phyloP scores from a whole-genome alignment of 2,329 filamentous ascomycete genomes.

The Fusarium tjaetaba region DNA sequence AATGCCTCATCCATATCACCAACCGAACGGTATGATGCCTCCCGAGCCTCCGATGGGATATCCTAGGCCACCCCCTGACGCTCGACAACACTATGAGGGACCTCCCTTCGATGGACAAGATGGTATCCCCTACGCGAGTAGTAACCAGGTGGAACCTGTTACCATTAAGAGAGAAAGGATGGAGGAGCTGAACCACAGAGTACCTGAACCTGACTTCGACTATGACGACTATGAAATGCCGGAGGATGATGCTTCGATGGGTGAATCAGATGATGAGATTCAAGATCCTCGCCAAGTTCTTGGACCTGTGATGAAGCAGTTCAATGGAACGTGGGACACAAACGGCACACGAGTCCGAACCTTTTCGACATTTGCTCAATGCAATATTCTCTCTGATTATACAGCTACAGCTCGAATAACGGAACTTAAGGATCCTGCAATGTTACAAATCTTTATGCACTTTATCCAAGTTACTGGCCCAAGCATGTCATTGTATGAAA shows the following conservation, averaged over 20 bases:
- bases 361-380: slow-evolving; percentile 60
- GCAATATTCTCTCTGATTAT: slow-evolving; percentile 70
- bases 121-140: slow-evolving; percentile 6
- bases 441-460: slow-evolving; percentile 86
- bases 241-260: slow-evolving; percentile 71
- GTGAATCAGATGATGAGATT: slow-evolving; percentile 68
- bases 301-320: slow-evolving; percentile 50
- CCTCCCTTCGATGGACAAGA: slow-evolving; percentile 19
- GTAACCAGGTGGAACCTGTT: slow-evolving; percentile 6
- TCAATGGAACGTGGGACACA: slow-evolving; percentile 42
- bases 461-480: slow-evolving; percentile 91
- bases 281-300: slow-evolving; percentile 51
- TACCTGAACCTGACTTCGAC: slow-evolving; percentile 38
- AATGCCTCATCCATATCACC: slow-evolving; percentile 23
- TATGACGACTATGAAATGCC: slow-evolving; percentile 44
- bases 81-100: slow-evolving; percentile 24
- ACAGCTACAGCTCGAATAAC: slow-evolving; percentile 71
- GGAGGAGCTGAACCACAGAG: slow-evolving; percentile 6
- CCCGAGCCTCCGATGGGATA: slow-evolving; percentile 24
- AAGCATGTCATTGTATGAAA: slow-evolving; percentile 86
- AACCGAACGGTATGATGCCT: slow-evolving; percentile 20
- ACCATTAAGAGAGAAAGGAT: slow-evolving; percentile 14
- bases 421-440: slow-evolving; percentile 82
- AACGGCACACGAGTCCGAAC: slow-evolving; percentile 58
- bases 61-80: slow-evolving; percentile 21